Evolutionary conservation across 352 stramenopile genomes (phyloP).

Genomic region (Phytophthora foliorum): DNA sequence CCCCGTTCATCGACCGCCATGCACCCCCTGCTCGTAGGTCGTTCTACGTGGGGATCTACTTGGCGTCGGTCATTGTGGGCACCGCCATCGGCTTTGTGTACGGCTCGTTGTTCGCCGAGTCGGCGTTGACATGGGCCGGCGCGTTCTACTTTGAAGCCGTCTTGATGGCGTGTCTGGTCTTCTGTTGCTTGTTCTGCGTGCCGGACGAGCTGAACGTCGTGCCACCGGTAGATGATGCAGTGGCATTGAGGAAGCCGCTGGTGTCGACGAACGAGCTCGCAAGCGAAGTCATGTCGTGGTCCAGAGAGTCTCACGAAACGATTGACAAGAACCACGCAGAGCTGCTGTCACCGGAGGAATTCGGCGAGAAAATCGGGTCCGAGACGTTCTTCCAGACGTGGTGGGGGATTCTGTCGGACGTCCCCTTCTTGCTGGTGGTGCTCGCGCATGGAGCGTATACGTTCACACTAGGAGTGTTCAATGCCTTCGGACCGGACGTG

Average conservation of each 20-base stretch:
- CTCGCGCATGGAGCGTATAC: constrained; percentile 83
- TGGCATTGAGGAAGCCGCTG: constrained; percentile 24
- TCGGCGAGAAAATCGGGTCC: neutral
- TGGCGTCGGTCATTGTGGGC: constrained; percentile 85
- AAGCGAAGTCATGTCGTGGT: constrained; percentile 38
- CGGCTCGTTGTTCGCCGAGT: constrained; percentile 65
- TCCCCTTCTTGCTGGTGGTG: constrained; percentile 74
- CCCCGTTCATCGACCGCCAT: constrained; percentile 89
- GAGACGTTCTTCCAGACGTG: constrained; percentile 44
- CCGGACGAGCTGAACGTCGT: constrained; percentile 50
- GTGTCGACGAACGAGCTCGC: constrained; percentile 43
- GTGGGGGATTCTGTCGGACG: constrained; percentile 59
- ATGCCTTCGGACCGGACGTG: constrained; percentile 80
- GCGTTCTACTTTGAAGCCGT: constrained; percentile 89
- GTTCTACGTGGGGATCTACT: constrained; percentile 91
- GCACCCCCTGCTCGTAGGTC: constrained; percentile 57
- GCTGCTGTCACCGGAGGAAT: constrained; percentile 15
- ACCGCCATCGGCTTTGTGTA: constrained; percentile 87
- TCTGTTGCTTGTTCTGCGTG: constrained; percentile 62
- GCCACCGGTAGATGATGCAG: constrained; percentile 38
- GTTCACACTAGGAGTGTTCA: constrained; percentile 80
- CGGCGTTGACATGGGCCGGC: constrained; percentile 64
- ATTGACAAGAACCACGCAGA: constrained; percentile 16
- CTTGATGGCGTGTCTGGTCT: constrained; percentile 74
- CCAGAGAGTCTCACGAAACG: constrained; percentile 29